Percentiles rank a stretch among this genome's conserved stretches.
Evolutionary conservation across 805 yeast genomes (phyloP).

Genomic region (Brettanomyces custersianus): DNA sequence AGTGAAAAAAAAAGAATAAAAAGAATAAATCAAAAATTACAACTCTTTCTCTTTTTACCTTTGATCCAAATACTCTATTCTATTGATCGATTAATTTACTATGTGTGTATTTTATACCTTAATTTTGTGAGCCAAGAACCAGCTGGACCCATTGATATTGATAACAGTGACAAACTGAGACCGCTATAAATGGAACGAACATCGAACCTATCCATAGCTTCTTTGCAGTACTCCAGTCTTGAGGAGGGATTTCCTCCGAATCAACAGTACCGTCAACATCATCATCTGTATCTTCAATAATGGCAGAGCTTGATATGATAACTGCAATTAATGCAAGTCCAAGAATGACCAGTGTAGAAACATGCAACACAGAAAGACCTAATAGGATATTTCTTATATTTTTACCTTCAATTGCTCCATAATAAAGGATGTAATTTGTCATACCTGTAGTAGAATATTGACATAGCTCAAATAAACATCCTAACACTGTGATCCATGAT

Average conservation of each 20-base stretch:
- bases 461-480: slow-evolving; percentile 17
- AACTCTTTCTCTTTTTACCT: too few species aligned
- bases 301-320: slow-evolving; percentile 8
- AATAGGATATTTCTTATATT: not conserved
- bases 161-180: slow-evolving; percentile 9
- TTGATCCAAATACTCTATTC: too few species aligned
- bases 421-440: slow-evolving; percentile 9
- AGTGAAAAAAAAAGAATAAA: not conserved
- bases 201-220: slow-evolving; percentile 5
- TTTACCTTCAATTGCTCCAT: slow-evolving; percentile 1
- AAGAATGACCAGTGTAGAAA: slow-evolving; percentile 7
- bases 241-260: not conserved
- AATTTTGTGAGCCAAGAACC: too few species aligned
- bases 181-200: slow-evolving; percentile 10
- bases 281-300: slow-evolving; percentile 1
- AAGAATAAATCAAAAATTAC: too few species aligned
- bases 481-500: slow-evolving; percentile 13
- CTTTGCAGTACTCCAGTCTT: too few species aligned
- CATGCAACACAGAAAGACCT: slow-evolving; percentile 7
- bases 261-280: not conserved
- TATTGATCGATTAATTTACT: not conserved
- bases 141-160: slow-evolving; percentile 3
- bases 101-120: not conserved
- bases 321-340: slow-evolving; percentile 13
- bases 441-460: slow-evolving; percentile 15